phyloP scores from a whole-genome alignment of 192 early-diverging fungal genomes.

The Podochytrium sp. region DNA sequence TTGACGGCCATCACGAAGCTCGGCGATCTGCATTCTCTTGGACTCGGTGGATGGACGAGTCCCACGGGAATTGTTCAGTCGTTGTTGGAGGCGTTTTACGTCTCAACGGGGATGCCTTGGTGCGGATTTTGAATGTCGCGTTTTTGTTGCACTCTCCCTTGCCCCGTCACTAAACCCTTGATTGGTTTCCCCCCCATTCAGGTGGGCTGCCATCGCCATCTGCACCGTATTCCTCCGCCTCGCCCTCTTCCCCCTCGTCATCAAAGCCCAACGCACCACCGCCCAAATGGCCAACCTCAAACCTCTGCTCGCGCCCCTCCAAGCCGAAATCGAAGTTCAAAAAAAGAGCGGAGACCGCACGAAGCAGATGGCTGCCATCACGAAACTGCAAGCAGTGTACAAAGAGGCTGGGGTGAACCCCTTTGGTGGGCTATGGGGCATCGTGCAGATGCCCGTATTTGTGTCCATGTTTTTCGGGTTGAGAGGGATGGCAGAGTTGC shows the following conservation, averaged over 20 bases:
- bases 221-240: conserved; percentile 72
- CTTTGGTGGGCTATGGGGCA: conserved; percentile 63
- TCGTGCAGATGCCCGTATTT: conserved; percentile 81
- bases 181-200: too few species aligned
- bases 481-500: conserved; percentile 76
- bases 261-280: conserved; percentile 73
- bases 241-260: conserved; percentile 70
- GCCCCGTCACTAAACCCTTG: background rate
- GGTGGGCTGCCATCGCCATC: conserved; percentile 80
- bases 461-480: conserved; percentile 85
- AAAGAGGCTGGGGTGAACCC: conserved; percentile 68
- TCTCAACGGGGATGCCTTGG: conserved; percentile 88
- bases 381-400: conserved; percentile 66
- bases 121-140: conserved; percentile 37
- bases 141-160: background rate
- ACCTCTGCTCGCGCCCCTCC: conserved; percentile 70
- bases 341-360: conserved; percentile 56
- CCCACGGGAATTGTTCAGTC: conserved; percentile 76
- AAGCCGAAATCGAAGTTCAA: conserved; percentile 55
- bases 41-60: conserved; percentile 66
- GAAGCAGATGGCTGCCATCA: conserved; percentile 49
- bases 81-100: conserved; percentile 77
- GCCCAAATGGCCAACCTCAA: conserved; percentile 72
- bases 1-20: conserved; percentile 67
- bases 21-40: conserved; percentile 85